Evolutionary conservation across 2,329 filamentous ascomycete genomes (phyloP).

Genomic region (Aspergillus pseudotamarii): DNA sequence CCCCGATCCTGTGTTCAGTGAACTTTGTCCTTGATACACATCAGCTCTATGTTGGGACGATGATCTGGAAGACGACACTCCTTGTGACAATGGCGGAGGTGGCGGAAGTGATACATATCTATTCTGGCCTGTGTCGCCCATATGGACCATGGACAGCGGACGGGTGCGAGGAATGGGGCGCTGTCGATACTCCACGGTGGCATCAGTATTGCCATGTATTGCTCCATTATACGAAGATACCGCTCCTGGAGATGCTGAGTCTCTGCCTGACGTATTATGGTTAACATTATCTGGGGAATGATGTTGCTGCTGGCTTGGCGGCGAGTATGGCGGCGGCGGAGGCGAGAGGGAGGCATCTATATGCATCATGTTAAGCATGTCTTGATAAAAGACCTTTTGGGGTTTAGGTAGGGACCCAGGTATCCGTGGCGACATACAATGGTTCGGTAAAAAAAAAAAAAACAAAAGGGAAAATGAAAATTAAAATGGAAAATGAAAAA

Average conservation of each 20-base stretch:
- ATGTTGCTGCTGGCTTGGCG: conserved; percentile 32
- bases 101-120: conserved; percentile 37
- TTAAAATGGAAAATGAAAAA: not conserved
- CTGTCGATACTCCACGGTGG: conserved; percentile 28
- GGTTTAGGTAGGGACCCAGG: not conserved
- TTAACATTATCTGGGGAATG: conserved; percentile 19
- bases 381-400: not conserved
- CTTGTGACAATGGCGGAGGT: conserved; percentile 40
- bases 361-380: conserved; percentile 12
- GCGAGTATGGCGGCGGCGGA: conserved; percentile 44
- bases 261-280: conserved; percentile 15
- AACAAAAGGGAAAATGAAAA: not conserved
- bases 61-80: conserved; percentile 31
- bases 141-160: conserved; percentile 36
- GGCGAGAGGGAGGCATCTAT: conserved; percentile 36
- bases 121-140: conserved; percentile 28
- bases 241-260: conserved; percentile 22
- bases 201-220: conserved; percentile 22
- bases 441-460: not conserved
- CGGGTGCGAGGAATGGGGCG: conserved; percentile 32
- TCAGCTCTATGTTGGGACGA: conserved; percentile 37
- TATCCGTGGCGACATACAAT: not conserved
- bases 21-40: conserved; percentile 25
- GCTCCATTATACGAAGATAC: conserved; percentile 21
- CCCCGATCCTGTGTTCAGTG: conserved; percentile 21